Base-by-base conservation (phyloP, 108 stramenopile genomes). In the Nitzschia putrida region DNA sequence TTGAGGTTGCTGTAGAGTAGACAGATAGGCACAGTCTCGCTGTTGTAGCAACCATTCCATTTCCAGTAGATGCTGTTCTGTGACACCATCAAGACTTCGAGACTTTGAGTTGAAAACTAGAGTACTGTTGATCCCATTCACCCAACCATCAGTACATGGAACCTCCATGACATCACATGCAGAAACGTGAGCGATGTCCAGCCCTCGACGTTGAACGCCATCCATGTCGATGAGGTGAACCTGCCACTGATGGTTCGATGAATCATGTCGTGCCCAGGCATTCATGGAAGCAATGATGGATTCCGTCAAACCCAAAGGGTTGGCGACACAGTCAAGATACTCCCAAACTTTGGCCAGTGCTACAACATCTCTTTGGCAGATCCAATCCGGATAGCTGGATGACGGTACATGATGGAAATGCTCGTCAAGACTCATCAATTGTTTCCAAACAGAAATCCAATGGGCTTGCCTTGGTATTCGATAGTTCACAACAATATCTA, bases 371-470 rank as follows among this genome's bases (percentile, higher is more conserved):
- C 13, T 13, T 23, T 60, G 45, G 50, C 69, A 71, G 22, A 71
- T 60, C 55, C 57, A 69, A 24, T 69, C 56, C 12, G 43, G 40
- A 47, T 69, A 69, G 8, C 56, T 41, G 16, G 22, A 45, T 8
- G 51, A 52, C 16, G 21, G 2, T 1, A 18, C 20, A 8, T 53
- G 11, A 3, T 51, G 59, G 7, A 52, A 37, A 39, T 12, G 25
- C 51, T 53, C 65, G 9, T 66, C 52, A 25, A 66, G 24, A 23
- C 58, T 52, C 59, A 50, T 61, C 22, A 71, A 29, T 42, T 71
- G 69, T 29, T 71, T 71, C 69, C 69, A 71, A 42, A 71, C 60
- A 8, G 69, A 71, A 24, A 59, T 61, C 69, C 69, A 71, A 49
- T 71, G 69, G 0, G 29, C 47, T 9, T 61, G 37, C 3, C 69